Evolutionary conservation across 2,329 filamentous ascomycete species (phyloP).

Genomic region (Coniochaeta sp.): DNA sequence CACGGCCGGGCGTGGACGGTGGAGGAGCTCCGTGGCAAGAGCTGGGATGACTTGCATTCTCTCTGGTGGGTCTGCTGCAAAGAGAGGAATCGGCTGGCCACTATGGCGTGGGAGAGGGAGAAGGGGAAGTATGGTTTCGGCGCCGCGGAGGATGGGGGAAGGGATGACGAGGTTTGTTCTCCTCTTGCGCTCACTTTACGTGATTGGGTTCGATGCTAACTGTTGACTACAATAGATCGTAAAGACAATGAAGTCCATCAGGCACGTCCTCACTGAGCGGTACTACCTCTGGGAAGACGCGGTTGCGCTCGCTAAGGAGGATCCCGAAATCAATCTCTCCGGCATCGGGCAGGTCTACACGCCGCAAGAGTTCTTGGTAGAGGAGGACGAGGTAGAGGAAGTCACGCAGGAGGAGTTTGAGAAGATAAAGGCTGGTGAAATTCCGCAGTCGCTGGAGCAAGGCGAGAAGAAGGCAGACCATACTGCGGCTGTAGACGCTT

Average conservation of each 20-base stretch:
- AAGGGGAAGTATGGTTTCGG: slow-evolving; percentile 68
- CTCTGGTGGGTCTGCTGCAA: slow-evolving; percentile 94
- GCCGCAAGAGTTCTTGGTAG: slow-evolving; percentile 30
- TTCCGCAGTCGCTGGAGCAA: neutral
- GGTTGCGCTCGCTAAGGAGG: slow-evolving; percentile 52
- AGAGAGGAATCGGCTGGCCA: slow-evolving; percentile 85
- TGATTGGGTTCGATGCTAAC: too few species aligned
- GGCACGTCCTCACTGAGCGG: slow-evolving; percentile 77
- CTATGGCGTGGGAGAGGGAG: slow-evolving; percentile 61
- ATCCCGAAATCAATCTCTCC: slow-evolving; percentile 59
- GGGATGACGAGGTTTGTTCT: slow-evolving; percentile 53
- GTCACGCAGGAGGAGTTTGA: slow-evolving; percentile 3
- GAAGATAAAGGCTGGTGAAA: neutral
- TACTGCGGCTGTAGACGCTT: neutral
- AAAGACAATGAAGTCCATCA: slow-evolving; percentile 73
- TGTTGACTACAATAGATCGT: slow-evolving; percentile 49
- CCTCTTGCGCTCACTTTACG: slow-evolving; percentile 7
- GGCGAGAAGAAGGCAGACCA: neutral
- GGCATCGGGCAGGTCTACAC: slow-evolving; percentile 32
- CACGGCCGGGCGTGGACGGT: slow-evolving; percentile 80
- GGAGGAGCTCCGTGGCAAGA: slow-evolving; percentile 79
- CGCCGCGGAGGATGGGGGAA: slow-evolving; percentile 53
- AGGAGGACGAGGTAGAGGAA: slow-evolving; percentile 12
- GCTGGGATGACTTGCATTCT: slow-evolving; percentile 85
- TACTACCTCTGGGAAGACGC: slow-evolving; percentile 85